Percentiles rank a stretch among this genome's conserved stretches.
These are phyloP conservation scores for Macrophomina pseudophaseolina DNA, from an alignment of 2,329 filamentous ascomycete species.

Conservation along the genomic window DNA sequence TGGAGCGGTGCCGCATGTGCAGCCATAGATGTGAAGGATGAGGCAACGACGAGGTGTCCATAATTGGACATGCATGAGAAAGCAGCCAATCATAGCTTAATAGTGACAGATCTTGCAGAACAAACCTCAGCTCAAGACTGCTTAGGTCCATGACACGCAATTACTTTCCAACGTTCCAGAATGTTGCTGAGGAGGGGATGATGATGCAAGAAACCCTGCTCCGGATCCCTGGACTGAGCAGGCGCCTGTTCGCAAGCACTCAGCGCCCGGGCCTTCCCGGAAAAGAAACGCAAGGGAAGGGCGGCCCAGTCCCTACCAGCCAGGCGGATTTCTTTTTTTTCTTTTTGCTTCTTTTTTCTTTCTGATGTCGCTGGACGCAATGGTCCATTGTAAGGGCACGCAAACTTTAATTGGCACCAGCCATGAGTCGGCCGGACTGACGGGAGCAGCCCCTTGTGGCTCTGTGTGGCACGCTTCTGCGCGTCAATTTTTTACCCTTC, in stretches of 20 bases:
- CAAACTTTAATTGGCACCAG: slow-evolving; percentile 17
- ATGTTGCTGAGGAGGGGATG: neutral
- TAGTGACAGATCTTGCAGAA: neutral
- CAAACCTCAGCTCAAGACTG: neutral
- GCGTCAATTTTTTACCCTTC: slow-evolving; percentile 7
- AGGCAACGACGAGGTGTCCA: neutral
- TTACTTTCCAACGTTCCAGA: neutral
- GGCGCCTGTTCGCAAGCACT: neutral
- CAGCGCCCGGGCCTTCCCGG: neutral
- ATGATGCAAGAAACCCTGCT: slow-evolving; percentile 10
- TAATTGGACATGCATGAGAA: neutral
- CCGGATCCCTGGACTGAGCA: slow-evolving; percentile 12
- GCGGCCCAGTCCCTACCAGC: neutral
- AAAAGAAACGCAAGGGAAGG: neutral
- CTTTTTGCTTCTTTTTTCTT: neutral
- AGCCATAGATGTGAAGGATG: neutral
- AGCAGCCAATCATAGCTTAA: neutral
- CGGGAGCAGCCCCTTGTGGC: slow-evolving; percentile 16
- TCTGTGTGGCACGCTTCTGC: slow-evolving; percentile 20
- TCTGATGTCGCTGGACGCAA: neutral
- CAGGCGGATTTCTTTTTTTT: neutral
- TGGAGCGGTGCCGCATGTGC: neutral
- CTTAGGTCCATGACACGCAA: neutral
- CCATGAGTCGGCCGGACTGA: neutral
- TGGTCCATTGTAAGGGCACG: neutral